A percentile compares a stretch with the other conserved stretches of the same genome.
Conservation (phyloP, 495 filamentous ascomycete species). For the Corynascus novoguineensis region DNA sequence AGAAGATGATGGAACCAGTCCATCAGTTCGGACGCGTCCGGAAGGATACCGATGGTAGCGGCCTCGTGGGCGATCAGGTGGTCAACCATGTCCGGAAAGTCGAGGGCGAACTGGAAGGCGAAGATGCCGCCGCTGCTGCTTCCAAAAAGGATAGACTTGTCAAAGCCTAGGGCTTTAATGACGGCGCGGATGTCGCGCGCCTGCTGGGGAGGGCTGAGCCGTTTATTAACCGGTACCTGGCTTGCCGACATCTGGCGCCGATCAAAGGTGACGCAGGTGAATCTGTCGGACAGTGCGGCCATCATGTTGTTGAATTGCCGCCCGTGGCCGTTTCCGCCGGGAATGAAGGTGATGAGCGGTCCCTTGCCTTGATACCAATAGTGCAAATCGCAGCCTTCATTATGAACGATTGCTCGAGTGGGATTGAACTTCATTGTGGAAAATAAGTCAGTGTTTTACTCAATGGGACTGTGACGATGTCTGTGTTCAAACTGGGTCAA, state of each 20-base stretch:
- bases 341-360: conserved; percentile 25
- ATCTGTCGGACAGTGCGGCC: conserved; percentile 16
- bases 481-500: no score
- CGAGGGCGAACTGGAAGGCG: conserved; percentile 25
- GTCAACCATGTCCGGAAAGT: conserved; percentile 23
- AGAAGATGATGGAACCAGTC: conserved; percentile 17
- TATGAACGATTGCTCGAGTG: conserved; percentile 15
- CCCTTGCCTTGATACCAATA: conserved; percentile 28
- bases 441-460: no score
- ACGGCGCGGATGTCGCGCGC: conserved; percentile 25
- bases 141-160: conserved; percentile 24
- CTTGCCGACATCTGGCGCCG: conserved; percentile 29
- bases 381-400: conserved; percentile 27
- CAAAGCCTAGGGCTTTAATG: conserved; percentile 20
- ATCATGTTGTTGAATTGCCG: conserved; percentile 23
- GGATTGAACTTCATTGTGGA: not conserved
- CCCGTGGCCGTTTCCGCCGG: conserved; percentile 29
- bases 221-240: conserved; percentile 9
- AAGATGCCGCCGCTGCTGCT: conserved; percentile 29
- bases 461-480: no score
- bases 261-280: conserved; percentile 26
- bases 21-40: conserved; percentile 15
- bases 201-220: conserved; percentile 21
- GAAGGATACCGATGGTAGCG: conserved; percentile 17
- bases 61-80: conserved; percentile 29